These are phyloP conservation scores for Brassica nigra DNA, from an alignment of 345 rosid species.

Conservation along the genomic window DNA sequence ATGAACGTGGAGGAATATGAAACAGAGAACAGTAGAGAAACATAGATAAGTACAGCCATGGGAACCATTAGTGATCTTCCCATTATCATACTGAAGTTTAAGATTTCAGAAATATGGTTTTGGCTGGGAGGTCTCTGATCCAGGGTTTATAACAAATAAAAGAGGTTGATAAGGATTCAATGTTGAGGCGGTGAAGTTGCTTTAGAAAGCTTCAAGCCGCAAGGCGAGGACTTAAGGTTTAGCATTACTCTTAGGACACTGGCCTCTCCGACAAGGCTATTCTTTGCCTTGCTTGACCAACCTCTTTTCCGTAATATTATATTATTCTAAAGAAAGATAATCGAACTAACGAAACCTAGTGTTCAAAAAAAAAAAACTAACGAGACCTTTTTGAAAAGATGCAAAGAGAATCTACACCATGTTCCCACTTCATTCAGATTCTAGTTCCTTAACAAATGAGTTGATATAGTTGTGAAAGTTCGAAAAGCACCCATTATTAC, in stretches of 20 bases:
- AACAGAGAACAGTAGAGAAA: conserved; percentile 40
- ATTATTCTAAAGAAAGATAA: conserved; percentile 3
- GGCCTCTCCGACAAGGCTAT: conserved; percentile 62
- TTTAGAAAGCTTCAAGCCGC: conserved; percentile 53
- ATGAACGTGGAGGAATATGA: conserved; percentile 58
- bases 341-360: conserved; percentile 2
- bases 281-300: conserved; percentile 55
- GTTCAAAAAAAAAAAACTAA: neutral
- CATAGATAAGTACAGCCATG: conserved; percentile 42
- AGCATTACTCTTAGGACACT: conserved; percentile 49
- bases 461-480: neutral
- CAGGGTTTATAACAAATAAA: conserved; percentile 31
- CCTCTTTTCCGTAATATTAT: conserved; percentile 11
- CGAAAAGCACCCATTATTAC: conserved; percentile 1
- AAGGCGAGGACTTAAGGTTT: conserved; percentile 52
- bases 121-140: conserved; percentile 34
- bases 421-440: conserved; percentile 10
- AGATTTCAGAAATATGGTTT: conserved; percentile 27
- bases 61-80: conserved; percentile 28
- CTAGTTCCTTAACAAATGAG: conserved; percentile 14
- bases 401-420: conserved; percentile 19
- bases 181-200: conserved; percentile 49
- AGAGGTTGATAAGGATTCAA: conserved; percentile 30
- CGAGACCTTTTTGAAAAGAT: conserved; percentile 6
- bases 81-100: conserved; percentile 2